Conservation (phyloP, 176 grass and related monocot species). For the Musa beccarii region DNA sequence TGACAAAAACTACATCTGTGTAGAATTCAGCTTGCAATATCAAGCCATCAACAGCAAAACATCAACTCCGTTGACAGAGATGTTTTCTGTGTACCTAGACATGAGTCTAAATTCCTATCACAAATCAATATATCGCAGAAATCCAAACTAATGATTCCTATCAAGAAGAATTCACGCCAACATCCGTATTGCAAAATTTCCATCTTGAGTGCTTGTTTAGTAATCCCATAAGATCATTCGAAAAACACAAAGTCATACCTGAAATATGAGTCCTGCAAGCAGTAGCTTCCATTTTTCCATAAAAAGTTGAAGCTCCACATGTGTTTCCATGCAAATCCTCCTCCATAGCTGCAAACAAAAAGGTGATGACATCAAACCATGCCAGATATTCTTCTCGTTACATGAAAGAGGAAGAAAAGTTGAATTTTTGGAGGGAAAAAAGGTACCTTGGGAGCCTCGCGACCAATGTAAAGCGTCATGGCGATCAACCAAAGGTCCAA, state of each 20-base stretch:
- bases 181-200: not conserved
- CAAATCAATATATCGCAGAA: too few relatives aligned
- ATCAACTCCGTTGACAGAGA: too few relatives aligned
- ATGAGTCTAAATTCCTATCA: too few relatives aligned
- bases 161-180: not conserved
- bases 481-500: conserved; percentile 6
- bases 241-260: conserved; percentile 33
- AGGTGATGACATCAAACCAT: conserved; percentile 7
- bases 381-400: too few relatives aligned
- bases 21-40: too few relatives aligned
- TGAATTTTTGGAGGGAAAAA: not conserved
- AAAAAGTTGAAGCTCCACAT: conserved; percentile 71
- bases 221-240: not conserved
- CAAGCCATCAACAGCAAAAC: too few relatives aligned
- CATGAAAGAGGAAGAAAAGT: not conserved
- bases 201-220: not conserved
- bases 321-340: conserved; percentile 54
- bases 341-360: conserved; percentile 42
- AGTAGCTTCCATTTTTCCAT: conserved; percentile 81
- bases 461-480: conserved; percentile 69
- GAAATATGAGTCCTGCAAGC: conserved; percentile 62
- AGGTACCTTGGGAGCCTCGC: conserved; percentile 57
- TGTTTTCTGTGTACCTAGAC: too few relatives aligned
- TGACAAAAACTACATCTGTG: not conserved
- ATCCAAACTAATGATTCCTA: not conserved